Percentiles rank a stretch among this genome's conserved stretches.
These are phyloP conservation scores for Blakeslea trispora DNA, from an alignment of 371 early-diverging fungal species.

Conservation along the genomic window DNA sequence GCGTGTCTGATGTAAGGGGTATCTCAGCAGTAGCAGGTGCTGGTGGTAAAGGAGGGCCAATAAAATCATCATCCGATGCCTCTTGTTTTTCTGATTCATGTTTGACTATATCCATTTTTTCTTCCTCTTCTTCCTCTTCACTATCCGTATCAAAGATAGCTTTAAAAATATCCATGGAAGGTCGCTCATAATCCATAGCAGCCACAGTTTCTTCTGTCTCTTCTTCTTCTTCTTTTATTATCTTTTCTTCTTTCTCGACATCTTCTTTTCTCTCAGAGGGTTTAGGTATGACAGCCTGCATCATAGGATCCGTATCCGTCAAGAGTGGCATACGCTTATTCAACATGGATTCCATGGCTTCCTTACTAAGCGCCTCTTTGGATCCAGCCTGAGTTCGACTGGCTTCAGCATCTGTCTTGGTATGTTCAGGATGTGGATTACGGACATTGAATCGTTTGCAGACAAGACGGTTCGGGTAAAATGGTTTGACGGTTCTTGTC, in stretches of 20 bases:
- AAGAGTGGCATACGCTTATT: slow-evolving; percentile 24
- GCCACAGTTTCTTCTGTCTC: slow-evolving; percentile 33
- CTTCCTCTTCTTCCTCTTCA: slow-evolving; percentile 51
- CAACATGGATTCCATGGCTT: slow-evolving; percentile 63
- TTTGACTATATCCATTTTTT: no score
- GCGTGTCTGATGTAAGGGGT: slow-evolving; percentile 1
- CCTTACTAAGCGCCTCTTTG: slow-evolving; percentile 55
- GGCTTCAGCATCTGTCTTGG: slow-evolving; percentile 21
- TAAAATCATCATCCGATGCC: slow-evolving; percentile 19
- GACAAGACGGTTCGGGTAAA: slow-evolving; percentile 69
- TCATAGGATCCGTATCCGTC: slow-evolving; percentile 33
- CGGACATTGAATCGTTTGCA: slow-evolving; percentile 86
- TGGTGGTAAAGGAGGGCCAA: slow-evolving; percentile 43
- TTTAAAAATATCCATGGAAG: slow-evolving; percentile 86
- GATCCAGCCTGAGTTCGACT: slow-evolving; percentile 45
- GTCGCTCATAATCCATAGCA: slow-evolving; percentile 55
- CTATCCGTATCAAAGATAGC: slow-evolving; percentile 79
- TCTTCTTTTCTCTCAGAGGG: slow-evolving; percentile 45
- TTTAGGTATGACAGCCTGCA: slow-evolving; percentile 43
- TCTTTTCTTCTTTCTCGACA: slow-evolving; percentile 61
- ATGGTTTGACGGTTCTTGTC: slow-evolving; percentile 66
- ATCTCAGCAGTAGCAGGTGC: slow-evolving; percentile 19
- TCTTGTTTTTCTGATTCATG: no score
- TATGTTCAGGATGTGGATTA: slow-evolving; percentile 71
- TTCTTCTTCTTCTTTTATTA: slow-evolving; percentile 45